phyloP scores from a whole-genome alignment of 345 rosid species.

The Pelargonium nanum region DNA sequence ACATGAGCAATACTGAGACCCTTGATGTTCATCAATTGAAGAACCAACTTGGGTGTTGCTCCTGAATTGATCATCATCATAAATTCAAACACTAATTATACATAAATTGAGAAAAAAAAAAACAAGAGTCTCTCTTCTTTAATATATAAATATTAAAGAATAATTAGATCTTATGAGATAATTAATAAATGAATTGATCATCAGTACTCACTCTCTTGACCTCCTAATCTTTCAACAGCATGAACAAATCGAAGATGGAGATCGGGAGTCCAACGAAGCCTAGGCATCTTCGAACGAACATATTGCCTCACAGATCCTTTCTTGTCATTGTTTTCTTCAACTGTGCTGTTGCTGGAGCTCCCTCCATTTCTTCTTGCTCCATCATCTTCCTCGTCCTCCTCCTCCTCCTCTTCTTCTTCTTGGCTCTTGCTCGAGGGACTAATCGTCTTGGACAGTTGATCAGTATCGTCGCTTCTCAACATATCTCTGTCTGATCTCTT shows the following conservation, averaged over 20 bases:
- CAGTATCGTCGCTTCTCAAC: slow-evolving; percentile 8
- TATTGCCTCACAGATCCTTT: slow-evolving; percentile 58
- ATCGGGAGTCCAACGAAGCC: slow-evolving; percentile 79
- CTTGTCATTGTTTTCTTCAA: slow-evolving; percentile 27
- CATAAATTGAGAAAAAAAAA: not conserved
- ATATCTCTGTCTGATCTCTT: slow-evolving; percentile 14
- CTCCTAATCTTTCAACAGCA: slow-evolving; percentile 70
- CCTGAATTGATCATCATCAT: slow-evolving; percentile 23
- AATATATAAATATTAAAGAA: not conserved
- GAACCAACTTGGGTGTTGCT: slow-evolving; percentile 83
- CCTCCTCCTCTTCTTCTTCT: slow-evolving; percentile 28
- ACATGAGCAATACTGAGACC: slow-evolving; percentile 79
- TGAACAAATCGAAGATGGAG: slow-evolving; percentile 74
- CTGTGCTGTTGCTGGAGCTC: slow-evolving; percentile 46
- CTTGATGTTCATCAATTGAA: slow-evolving; percentile 66
- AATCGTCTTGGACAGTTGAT: slow-evolving; percentile 31
- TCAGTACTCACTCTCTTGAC: slow-evolving; percentile 64
- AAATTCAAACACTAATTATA: not conserved
- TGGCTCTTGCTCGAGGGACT: slow-evolving; percentile 15
- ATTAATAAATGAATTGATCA: too few relatives aligned
- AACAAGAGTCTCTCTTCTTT: not conserved
- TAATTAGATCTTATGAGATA: too few relatives aligned
- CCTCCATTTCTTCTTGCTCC: slow-evolving; percentile 11
- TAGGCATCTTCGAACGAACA: slow-evolving; percentile 55
- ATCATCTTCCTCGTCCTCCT: slow-evolving; percentile 13